Conservation (phyloP, 2,329 filamentous ascomycete species). For the Fusarium coicis region DNA sequence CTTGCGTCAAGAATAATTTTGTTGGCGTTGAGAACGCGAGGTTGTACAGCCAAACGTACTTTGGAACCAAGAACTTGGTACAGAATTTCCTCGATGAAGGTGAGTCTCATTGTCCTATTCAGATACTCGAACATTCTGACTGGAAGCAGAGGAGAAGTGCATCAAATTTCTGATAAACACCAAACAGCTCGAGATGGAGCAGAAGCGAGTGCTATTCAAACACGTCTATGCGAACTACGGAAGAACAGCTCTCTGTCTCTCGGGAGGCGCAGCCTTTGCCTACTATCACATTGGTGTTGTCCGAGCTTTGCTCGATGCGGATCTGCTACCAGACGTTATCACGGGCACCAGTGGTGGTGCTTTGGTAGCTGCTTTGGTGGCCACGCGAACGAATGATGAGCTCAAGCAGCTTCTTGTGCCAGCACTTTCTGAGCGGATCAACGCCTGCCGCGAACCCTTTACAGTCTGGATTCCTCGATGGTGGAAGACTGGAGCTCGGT, state of each 20-base stretch:
- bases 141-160: constrained; percentile 67
- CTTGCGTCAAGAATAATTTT: constrained; percentile 98
- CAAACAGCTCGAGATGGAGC: constrained; percentile 72
- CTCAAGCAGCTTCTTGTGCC: constrained; percentile 86
- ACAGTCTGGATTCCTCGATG: constrained; percentile 82
- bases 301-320: constrained; percentile 87
- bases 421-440: constrained; percentile 85
- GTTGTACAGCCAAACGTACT: constrained; percentile 97
- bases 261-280: constrained; percentile 92
- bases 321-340: constrained; percentile 90
- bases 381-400: constrained; percentile 92
- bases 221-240: constrained; percentile 91
- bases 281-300: constrained; percentile 97
- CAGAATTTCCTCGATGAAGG: constrained; percentile 90
- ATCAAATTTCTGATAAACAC: constrained; percentile 77
- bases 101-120: constrained; percentile 47
- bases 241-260: constrained; percentile 90
- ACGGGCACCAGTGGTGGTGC: constrained; percentile 96
- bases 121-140: constrained; percentile 19
- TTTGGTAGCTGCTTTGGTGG: constrained; percentile 85
- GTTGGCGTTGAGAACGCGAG: constrained; percentile 92
- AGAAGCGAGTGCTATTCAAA: constrained; percentile 86
- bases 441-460: constrained; percentile 82
- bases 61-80: constrained; percentile 93
- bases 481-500: constrained; percentile 93